phyloP scores from a whole-genome alignment of 2,329 filamentous ascomycete species.

The Ophiostoma ulmi region DNA sequence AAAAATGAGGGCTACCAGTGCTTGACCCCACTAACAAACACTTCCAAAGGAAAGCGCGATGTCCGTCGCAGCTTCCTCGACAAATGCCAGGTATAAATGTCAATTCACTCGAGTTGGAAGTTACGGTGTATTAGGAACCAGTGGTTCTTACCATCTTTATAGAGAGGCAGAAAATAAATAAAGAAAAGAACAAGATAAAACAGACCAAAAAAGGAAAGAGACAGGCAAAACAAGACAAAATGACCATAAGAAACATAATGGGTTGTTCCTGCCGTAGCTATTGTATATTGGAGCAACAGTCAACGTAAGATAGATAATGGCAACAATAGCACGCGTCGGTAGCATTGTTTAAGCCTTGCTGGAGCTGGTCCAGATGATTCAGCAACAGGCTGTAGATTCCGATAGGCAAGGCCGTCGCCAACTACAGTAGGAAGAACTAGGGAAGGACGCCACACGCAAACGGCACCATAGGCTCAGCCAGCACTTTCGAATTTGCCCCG shows the following conservation, averaged over 20 bases:
- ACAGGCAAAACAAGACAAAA: background rate
- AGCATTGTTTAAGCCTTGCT: constrained; percentile 15
- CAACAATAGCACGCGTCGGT: background rate
- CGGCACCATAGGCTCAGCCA: constrained; percentile 19
- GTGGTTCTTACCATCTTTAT: background rate
- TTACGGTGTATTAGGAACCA: background rate
- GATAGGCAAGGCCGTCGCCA: constrained; percentile 3
- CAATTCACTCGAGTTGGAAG: background rate
- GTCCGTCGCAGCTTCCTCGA: constrained; percentile 11
- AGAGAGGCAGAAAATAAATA: background rate
- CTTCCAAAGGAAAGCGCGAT: constrained; percentile 14
- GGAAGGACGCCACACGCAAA: constrained; percentile 20
- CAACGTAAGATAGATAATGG: constrained; percentile 8
- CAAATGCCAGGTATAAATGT: background rate
- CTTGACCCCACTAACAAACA: constrained; percentile 11
- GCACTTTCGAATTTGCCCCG: constrained; percentile 24
- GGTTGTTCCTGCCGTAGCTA: background rate
- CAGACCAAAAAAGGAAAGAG: background rate
- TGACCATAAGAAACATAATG: background rate
- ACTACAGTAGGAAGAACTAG: background rate
- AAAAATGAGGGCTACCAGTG: constrained; percentile 23
- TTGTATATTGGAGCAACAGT: background rate
- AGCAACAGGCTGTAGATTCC: constrained; percentile 14
- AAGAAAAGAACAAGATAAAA: background rate
- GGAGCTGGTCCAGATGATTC: background rate